Conservation (phyloP, 768 basidiomycete species). For the Pulveroboletus sp. region DNA sequence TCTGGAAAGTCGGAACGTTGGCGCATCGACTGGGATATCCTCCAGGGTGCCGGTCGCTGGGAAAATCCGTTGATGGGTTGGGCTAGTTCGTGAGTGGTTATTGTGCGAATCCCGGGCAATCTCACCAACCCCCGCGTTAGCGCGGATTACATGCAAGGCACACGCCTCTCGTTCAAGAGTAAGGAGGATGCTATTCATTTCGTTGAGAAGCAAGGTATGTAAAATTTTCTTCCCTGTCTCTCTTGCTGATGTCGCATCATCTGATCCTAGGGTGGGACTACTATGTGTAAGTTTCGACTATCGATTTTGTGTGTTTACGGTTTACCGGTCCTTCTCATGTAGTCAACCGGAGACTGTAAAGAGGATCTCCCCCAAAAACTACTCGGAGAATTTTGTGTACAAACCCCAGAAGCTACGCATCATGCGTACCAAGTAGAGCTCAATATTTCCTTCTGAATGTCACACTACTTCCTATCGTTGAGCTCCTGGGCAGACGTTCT, state of each 20-base stretch:
- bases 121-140: slow-evolving; percentile 33
- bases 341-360: slow-evolving; percentile 59
- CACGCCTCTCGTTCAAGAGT: slow-evolving; percentile 73
- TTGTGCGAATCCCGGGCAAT: background rate
- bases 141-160: slow-evolving; percentile 95
- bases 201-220: slow-evolving; percentile 90
- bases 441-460: background rate
- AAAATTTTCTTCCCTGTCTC: background rate
- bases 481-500: background rate
- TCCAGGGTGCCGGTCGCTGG: slow-evolving; percentile 90
- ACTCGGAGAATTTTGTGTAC: slow-evolving; percentile 89
- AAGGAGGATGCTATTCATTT: slow-evolving; percentile 93
- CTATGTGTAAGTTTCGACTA: slow-evolving; percentile 60
- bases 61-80: slow-evolving; percentile 98
- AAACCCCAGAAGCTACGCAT: slow-evolving; percentile 75
- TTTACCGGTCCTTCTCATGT: slow-evolving; percentile 4
- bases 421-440: slow-evolving; percentile 81
- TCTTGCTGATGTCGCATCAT: background rate
- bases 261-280: slow-evolving; percentile 80
- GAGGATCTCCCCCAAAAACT: slow-evolving; percentile 80
- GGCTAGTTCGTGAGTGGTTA: slow-evolving; percentile 78
- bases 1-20: slow-evolving; percentile 80
- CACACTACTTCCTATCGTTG: background rate
- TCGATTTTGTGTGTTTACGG: slow-evolving; percentile 2
- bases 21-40: slow-evolving; percentile 91